Evolutionary conservation across 2,329 filamentous ascomycete species (phyloP).

Genomic region (Sphaerulina populicola): DNA sequence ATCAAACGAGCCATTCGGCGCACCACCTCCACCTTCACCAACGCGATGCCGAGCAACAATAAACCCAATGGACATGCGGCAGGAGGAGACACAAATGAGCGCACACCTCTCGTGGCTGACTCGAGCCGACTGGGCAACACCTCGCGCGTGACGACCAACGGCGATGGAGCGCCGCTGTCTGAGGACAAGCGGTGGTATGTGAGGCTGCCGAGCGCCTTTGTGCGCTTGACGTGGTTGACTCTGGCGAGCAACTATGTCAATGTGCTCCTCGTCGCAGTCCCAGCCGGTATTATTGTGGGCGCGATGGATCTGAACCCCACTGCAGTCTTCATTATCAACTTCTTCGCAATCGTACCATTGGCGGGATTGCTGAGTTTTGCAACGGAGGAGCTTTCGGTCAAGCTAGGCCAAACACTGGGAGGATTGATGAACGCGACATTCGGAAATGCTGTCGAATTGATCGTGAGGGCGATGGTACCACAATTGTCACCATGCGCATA

Average conservation of each 20-base stretch:
- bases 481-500: not conserved
- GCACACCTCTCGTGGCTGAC: conserved; percentile 24
- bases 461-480: conserved; percentile 38
- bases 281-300: conserved; percentile 62
- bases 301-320: conserved; percentile 55
- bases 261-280: conserved; percentile 63
- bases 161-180: conserved; percentile 9
- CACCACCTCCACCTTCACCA: conserved; percentile 18
- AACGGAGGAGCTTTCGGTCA: conserved; percentile 66
- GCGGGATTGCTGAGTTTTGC: conserved; percentile 67
- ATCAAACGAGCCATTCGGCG: conserved; percentile 23
- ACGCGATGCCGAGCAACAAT: conserved; percentile 11
- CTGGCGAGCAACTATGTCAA: conserved; percentile 54
- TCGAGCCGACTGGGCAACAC: conserved; percentile 17
- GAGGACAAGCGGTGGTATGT: conserved; percentile 20
- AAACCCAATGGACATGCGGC: conserved; percentile 16
- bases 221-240: conserved; percentile 34
- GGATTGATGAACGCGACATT: conserved; percentile 69
- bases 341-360: conserved; percentile 70
- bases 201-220: conserved; percentile 18
- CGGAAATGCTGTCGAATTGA: conserved; percentile 71
- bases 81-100: conserved; percentile 20
- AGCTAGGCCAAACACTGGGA: conserved; percentile 64
- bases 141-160: conserved; percentile 6
- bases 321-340: conserved; percentile 67